Percentiles rank a stretch among this genome's conserved stretches.
These are phyloP conservation scores for Chalciporus piperatus DNA, from an alignment of 768 basidiomycete genomes.

Conservation along the genomic window DNA sequence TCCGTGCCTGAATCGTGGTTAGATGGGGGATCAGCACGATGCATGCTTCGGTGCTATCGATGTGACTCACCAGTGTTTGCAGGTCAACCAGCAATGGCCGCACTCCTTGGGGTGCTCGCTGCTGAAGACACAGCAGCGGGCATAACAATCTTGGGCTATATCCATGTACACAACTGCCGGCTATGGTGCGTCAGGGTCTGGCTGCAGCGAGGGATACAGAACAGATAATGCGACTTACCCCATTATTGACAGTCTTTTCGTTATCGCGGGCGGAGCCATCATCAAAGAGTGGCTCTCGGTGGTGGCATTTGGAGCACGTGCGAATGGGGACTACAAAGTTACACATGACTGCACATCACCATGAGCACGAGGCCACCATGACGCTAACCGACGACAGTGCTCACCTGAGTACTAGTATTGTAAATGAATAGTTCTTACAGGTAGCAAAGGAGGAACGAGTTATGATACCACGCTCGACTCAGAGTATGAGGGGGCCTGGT, in stretches of 20 bases:
- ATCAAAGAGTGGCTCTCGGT: conserved; percentile 26
- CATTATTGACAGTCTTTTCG: conserved; percentile 18
- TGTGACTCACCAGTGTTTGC: conserved; percentile 24
- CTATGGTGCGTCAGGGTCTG: conserved; percentile 6
- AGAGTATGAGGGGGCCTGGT: not conserved
- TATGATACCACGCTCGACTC: not conserved
- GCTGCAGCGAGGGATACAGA: not conserved
- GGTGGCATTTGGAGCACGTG: conserved; percentile 29
- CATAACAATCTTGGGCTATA: conserved; percentile 31
- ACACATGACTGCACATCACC: conserved; percentile 20
- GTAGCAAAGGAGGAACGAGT: no score
- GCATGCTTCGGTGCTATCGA: not conserved
- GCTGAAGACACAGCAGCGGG: conserved; percentile 29
- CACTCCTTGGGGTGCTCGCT: conserved; percentile 26
- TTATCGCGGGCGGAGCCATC: conserved; percentile 10
- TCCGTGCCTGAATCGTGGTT: conserved; percentile 22
- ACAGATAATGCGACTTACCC: conserved; percentile 10
- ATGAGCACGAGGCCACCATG: not conserved
- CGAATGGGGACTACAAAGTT: conserved; percentile 30
- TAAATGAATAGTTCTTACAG: not conserved
- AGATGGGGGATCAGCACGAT: not conserved
- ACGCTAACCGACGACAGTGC: not conserved
- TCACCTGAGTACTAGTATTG: not conserved
- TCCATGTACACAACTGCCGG: conserved; percentile 24
- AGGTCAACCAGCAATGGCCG: conserved; percentile 27